Evolutionary conservation across 2,329 filamentous ascomycete genomes (phyloP), one percentile per base, ranked within the genome.

Genomic region (Pseudogymnoascus sp.): DNA sequence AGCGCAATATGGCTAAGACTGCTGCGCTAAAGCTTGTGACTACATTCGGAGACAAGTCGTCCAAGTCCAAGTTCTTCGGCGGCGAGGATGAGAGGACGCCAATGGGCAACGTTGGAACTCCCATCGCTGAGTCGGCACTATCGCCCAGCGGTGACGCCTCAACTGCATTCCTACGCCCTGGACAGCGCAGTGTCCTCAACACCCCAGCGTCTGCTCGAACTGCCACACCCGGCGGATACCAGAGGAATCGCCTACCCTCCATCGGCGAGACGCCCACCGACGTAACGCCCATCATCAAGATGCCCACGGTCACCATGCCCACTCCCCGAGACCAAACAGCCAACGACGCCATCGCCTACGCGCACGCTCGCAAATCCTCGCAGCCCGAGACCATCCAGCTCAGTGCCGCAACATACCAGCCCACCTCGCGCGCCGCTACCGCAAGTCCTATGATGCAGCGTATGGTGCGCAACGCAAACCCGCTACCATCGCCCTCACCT

Each of bases 11-110:
- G 53, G 86, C 88, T 11, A 96, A 96, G 77, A 88, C 88, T 29
- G 90, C 91, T 9, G 86, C 93, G 0, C 79, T 97, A 65, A 96
- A 96, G 74, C 83, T 97, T 1, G 96, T 97, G 70, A 97, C 95
- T 0, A 88, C 89, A 0, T 97, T 99, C 70, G 89, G 86, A 7
- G 84, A 87, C 59, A 79, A 80, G 53, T 77, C 77, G 4, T 78
- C 74, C 4, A 87, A 88, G 66, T 84, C 87, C 62, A 86, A 85
- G 75, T 86, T 90, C 76, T 85, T 87, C 68, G 77, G 79, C 0
- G 77, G 75, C 5, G 84, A 87, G 60, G 83, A 80, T 37, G 83
- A 83, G 7, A 79, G 79, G 68, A 96, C 92, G 0, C 92, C 92
- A 0, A 88, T 92, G 67, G 89, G 89, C 10, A 87, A 87, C 1